Evolutionary conservation across 495 filamentous ascomycete genomes (phyloP).

Genomic region (Neurospora discreta): DNA sequence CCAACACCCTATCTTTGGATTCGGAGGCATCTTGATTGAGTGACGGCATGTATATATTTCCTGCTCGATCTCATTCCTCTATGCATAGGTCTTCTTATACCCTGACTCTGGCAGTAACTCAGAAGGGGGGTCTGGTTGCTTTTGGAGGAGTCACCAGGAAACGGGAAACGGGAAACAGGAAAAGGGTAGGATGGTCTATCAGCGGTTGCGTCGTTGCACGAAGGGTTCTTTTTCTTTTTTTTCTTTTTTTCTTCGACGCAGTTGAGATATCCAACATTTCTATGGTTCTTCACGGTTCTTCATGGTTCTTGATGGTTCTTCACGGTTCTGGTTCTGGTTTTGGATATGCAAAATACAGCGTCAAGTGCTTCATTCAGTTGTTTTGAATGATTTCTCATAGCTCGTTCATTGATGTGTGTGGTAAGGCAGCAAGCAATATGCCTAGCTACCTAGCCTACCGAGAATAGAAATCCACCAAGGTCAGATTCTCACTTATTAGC

Average conservation of each 20-base stretch:
- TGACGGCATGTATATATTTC: neutral
- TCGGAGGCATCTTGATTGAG: neutral
- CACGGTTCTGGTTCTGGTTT: too few species aligned
- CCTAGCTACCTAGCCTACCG: too few species aligned
- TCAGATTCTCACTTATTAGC: too few species aligned
- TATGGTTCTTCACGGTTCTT: neutral
- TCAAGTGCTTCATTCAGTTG: too few species aligned
- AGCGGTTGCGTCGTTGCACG: neutral
- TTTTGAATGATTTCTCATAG: too few species aligned
- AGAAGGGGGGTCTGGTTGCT: neutral
- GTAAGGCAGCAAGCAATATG: too few species aligned
- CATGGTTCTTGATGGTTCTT: neutral
- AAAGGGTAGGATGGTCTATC: neutral
- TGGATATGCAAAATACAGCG: too few species aligned
- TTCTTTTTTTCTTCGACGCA: neutral
- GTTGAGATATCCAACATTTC: neutral
- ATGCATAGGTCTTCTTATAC: neutral
- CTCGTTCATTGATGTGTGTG: too few species aligned
- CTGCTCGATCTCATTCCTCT: neutral
- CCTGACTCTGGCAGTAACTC: neutral
- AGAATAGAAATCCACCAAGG: too few species aligned
- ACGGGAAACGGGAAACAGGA: neutral
- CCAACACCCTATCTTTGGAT: neutral
- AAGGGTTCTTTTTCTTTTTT: too few species aligned
- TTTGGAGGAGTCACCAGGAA: neutral